A percentile compares a stretch with the other conserved stretches of the same genome.
phyloP scores from a whole-genome alignment of 23 red algal species.

The Gracilariopsis chorda region DNA sequence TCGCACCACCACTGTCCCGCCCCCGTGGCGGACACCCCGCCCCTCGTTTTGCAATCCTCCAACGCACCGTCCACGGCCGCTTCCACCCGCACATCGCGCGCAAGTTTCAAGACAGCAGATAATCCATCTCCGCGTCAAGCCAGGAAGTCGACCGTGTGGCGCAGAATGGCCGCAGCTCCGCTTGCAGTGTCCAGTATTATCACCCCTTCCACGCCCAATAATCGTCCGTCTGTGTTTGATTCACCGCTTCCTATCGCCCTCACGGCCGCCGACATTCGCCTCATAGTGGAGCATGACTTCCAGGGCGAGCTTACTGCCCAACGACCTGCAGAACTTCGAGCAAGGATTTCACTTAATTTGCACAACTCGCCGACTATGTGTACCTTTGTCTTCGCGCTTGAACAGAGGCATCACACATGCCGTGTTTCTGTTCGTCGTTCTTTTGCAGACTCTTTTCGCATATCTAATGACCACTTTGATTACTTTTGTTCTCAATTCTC shows the following conservation, averaged over 20 bases:
- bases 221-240: background rate
- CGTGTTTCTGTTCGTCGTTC: background rate
- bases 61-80: too few species aligned
- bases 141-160: background rate
- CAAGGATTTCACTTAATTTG: background rate
- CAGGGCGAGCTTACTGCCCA: constrained; percentile 6
- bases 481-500: constrained; percentile 1
- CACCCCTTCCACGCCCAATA: background rate
- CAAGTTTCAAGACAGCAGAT: too few species aligned
- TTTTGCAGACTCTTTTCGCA: constrained; percentile 51
- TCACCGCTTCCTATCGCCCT: background rate
- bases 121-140: too few species aligned
- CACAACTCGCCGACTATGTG: background rate
- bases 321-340: background rate
- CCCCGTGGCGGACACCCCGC: too few species aligned
- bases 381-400: constrained; percentile 18
- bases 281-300: background rate
- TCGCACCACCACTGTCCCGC: too few species aligned
- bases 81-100: too few species aligned
- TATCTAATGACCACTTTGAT: constrained; percentile 18
- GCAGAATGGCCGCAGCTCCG: background rate
- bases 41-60: too few species aligned
- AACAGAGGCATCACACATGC: background rate
- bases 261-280: constrained; percentile 9
- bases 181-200: background rate